phyloP scores from a whole-genome alignment of 2,329 filamentous ascomycete species.

The Aspergillus chevalieri region DNA sequence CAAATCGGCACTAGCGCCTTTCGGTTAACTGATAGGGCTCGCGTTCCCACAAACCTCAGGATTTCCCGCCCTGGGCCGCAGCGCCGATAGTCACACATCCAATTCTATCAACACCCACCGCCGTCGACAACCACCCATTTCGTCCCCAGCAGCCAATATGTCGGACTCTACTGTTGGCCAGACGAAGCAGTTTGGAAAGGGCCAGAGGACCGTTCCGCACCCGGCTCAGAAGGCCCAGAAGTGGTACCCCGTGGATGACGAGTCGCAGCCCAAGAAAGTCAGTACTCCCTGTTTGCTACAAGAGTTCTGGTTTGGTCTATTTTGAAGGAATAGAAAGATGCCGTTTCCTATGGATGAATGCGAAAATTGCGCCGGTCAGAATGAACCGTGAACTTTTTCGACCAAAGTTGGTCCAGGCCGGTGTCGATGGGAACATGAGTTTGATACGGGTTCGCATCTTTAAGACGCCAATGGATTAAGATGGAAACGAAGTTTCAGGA shows the following conservation, averaged over 20 bases:
- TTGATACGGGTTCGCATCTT: conserved; percentile 18
- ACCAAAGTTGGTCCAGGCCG: conserved; percentile 9
- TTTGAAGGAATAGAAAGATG: conserved; percentile 14
- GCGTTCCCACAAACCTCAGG: conserved; percentile 40
- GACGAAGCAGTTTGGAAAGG: conserved; percentile 97
- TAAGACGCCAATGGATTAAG: background rate
- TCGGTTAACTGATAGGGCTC: conserved; percentile 39
- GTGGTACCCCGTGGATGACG: conserved; percentile 97
- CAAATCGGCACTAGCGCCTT: conserved; percentile 33
- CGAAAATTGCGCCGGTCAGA: conserved; percentile 22
- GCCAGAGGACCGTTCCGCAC: conserved; percentile 84
- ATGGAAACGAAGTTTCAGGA: conserved; percentile 1
- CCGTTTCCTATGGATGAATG: conserved; percentile 24
- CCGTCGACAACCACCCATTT: conserved; percentile 39
- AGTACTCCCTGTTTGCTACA: conserved; percentile 43
- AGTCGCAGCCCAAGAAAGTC: conserved; percentile 87
- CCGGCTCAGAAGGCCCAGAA: conserved; percentile 89
- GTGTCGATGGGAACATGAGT: conserved; percentile 15
- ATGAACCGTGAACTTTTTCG: conserved; percentile 10
- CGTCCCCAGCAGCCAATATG: conserved; percentile 48
- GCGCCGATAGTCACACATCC: conserved; percentile 32
- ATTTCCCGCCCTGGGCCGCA: conserved; percentile 32
- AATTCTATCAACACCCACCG: conserved; percentile 36
- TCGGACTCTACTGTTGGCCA: conserved; percentile 48
- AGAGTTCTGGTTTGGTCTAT: conserved; percentile 7